A percentile compares a stretch with the other conserved stretches of the same genome.
phyloP scores from a whole-genome alignment of 306 rosid species.

The Gillenia trifoliata region DNA sequence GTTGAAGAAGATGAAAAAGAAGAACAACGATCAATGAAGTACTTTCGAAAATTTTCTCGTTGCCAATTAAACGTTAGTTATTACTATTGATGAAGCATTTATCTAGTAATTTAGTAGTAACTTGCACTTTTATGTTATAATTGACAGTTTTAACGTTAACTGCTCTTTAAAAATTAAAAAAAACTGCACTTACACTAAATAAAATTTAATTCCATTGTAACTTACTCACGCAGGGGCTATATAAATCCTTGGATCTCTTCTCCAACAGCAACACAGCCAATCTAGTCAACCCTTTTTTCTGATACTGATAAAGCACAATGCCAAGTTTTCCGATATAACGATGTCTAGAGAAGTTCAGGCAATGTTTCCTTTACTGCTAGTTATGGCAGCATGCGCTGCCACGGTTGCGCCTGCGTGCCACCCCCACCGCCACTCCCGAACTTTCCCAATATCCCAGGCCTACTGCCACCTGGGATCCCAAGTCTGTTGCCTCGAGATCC shows the following conservation, averaged over 20 bases:
- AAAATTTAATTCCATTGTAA: not conserved
- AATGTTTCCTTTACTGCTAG: not conserved
- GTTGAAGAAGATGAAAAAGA: too few species aligned
- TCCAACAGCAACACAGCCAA: not conserved
- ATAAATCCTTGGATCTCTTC: not conserved
- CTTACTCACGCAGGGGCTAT: not conserved
- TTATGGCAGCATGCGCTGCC: not conserved
- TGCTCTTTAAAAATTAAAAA: not conserved
- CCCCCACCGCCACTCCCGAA: not conserved
- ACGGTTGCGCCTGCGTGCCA: not conserved
- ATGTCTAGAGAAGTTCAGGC: conserved; percentile 5
- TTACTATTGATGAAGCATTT: too few species aligned
- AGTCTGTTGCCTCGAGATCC: not conserved
- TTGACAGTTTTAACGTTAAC: too few species aligned
- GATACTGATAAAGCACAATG: not conserved
- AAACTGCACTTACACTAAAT: too few species aligned
- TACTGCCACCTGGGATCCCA: not conserved
- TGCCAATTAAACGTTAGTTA: too few species aligned
- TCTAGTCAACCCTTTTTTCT: not conserved
- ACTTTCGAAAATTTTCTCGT: too few species aligned
- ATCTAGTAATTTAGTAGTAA: too few species aligned
- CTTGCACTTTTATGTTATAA: too few species aligned
- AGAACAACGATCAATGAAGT: not conserved
- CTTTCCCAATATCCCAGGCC: not conserved
- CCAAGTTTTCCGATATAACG: not conserved